Base-by-base conservation (phyloP, 768 basidiomycete genomes). In the Mycena capillaripes region DNA sequence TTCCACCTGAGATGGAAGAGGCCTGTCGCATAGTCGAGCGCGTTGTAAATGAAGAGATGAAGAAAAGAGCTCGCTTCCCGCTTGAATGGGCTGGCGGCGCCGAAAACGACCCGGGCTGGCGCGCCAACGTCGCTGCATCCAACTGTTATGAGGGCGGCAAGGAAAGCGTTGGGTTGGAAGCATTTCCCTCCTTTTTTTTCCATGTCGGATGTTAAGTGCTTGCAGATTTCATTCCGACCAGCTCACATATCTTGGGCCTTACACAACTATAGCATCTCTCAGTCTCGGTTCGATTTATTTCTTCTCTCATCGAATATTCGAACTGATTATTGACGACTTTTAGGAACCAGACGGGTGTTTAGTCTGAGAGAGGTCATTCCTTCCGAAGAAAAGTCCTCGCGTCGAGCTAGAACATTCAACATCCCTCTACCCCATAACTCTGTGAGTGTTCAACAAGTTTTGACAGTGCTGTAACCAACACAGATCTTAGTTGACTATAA, bases 91-190 rank as follows among this genome's bases (percentile, higher is more conserved):
- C 79, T 29, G 85, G 83, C 1, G 81, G 76, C 64, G 72, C 75
- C 36, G 64, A 69, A 23, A 53, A 72, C 36, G 71, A 71, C 52
- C 29, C 76, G 60, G 17, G 77, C 9, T 96, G 95, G 95, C 85
- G 89, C 63, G 95, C 95, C 1, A 96, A 95, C 74, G 94, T 96
- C 27, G 95, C 95, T 4, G 95, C 94, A 1, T 90, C 94, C 3
- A 96, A 96, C 75, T 92, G 94, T 74, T 96, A 96, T 71, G 89
- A 92, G 78, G 94, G 94, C n/a, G 87, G 88, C 42, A 91, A 92
- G 77, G 94, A 95, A 79, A 90, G 90, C 59, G 95, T 96, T 4
- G 95, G 95, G 67, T 74, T 29, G 30, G 25, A 53, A 27, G 40
- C 12, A 38, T 25, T 50, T 29, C 29, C 19, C 30, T 27, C 25